phyloP scores from a whole-genome alignment of 441 rosid species.

The Bocquillonia castaneifolia region DNA sequence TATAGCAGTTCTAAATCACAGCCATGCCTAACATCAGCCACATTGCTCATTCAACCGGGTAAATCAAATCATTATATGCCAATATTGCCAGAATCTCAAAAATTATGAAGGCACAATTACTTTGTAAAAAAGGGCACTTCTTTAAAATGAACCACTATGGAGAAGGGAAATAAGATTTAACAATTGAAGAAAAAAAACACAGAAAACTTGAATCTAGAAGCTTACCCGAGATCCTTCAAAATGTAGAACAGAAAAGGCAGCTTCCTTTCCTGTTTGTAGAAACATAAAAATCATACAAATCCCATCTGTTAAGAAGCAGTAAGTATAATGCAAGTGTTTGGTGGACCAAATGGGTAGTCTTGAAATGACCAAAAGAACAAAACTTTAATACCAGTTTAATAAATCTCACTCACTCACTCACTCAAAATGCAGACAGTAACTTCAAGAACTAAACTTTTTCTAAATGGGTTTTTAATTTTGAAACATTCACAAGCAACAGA shows the following conservation, averaged over 20 bases:
- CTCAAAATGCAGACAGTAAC: slow-evolving; percentile 15
- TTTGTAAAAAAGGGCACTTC: too few relatives aligned
- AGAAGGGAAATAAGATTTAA: neutral
- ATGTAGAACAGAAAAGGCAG: slow-evolving; percentile 20
- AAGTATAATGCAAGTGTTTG: slow-evolving; percentile 17
- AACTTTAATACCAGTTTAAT: slow-evolving; percentile 17
- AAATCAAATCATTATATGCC: slow-evolving; percentile 7
- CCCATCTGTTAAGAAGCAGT: slow-evolving; percentile 10
- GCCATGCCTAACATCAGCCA: slow-evolving; percentile 5
- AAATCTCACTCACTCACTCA: slow-evolving; percentile 17
- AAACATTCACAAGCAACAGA: slow-evolving; percentile 3
- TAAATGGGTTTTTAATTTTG: neutral
- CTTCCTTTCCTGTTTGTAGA: neutral
- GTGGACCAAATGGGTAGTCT: slow-evolving; percentile 31
- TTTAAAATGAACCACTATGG: neutral
- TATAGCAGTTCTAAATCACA: neutral
- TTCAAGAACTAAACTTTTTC: slow-evolving; percentile 20
- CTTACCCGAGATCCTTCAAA: slow-evolving; percentile 31
- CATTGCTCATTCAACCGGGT: slow-evolving; percentile 24
- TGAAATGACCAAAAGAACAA: slow-evolving; percentile 25
- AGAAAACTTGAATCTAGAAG: neutral
- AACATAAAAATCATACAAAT: slow-evolving; percentile 18
- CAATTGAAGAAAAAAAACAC: neutral
- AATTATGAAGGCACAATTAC: neutral
- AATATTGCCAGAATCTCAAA: neutral